Evolutionary conservation across 176 grass and related monocot genomes (phyloP).

Genomic region (Urochloa ruziziensis): DNA sequence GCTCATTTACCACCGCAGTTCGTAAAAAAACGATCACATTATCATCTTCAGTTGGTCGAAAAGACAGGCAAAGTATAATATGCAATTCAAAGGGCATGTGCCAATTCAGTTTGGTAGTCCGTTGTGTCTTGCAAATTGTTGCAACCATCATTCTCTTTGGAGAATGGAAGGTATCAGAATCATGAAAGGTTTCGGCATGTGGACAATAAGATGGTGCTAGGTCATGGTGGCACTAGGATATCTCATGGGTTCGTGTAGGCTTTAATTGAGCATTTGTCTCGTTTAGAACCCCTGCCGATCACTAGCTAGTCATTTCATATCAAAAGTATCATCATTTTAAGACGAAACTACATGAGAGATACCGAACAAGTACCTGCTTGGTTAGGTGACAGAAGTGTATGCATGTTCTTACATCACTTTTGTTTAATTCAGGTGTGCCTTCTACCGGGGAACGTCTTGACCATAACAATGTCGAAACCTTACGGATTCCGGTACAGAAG

Average conservation of each 20-base stretch:
- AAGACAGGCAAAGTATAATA: background rate
- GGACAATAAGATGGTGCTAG: background rate
- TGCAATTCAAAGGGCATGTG: background rate
- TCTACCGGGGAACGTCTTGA: slow-evolving; percentile 87
- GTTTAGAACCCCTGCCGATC: background rate
- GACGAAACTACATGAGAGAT: background rate
- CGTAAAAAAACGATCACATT: background rate
- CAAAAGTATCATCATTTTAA: background rate
- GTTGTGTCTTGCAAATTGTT: background rate
- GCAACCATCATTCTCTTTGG: background rate
- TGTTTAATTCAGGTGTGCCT: slow-evolving; percentile 56
- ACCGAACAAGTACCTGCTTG: background rate
- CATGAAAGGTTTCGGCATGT: too few species aligned
- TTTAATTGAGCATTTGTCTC: background rate
- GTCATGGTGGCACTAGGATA: slow-evolving; percentile 1
- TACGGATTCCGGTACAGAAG: slow-evolving; percentile 86
- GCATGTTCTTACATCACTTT: slow-evolving; percentile 20
- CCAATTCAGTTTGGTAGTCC: too few species aligned
- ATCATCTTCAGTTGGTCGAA: background rate
- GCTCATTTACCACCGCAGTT: too few species aligned
- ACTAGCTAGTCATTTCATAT: background rate
- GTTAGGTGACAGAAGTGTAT: background rate
- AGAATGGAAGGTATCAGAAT: too few species aligned
- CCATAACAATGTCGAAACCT: slow-evolving; percentile 90
- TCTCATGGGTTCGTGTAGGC: background rate